phyloP scores from a whole-genome alignment of 1,284 basidiomycete species.

The Ceratobasidium sp. region DNA sequence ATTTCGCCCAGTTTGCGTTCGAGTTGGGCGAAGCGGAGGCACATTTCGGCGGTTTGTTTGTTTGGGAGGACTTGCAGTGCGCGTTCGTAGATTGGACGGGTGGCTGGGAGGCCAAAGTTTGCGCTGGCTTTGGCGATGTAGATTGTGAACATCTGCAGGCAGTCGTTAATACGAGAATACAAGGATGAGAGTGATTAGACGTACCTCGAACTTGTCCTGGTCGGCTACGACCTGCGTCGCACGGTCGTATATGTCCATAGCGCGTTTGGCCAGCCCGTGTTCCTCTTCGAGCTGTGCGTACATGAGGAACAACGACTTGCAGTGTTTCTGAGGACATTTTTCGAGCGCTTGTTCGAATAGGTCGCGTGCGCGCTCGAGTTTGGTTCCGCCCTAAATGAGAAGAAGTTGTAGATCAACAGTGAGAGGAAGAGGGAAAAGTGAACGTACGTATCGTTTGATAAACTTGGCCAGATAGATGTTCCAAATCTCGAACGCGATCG shows the following conservation, averaged over 20 bases:
- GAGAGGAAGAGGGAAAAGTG: conserved; percentile 48
- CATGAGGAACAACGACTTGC: conserved; percentile 95
- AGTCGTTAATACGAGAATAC: not conserved
- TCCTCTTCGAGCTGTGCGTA: conserved; percentile 97
- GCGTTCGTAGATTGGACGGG: conserved; percentile 95
- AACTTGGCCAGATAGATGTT: conserved; percentile 99
- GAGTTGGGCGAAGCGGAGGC: conserved; percentile 92
- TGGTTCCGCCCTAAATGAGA: conserved; percentile 80
- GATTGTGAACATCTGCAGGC: conserved; percentile 89
- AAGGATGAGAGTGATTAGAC: conserved; percentile 50
- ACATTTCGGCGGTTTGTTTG: conserved; percentile 97
- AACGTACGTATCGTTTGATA: conserved; percentile 89
- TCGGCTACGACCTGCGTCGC: conserved; percentile 88
- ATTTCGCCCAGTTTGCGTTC: conserved; percentile 99
- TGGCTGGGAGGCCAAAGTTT: conserved; percentile 96
- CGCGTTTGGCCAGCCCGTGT: conserved; percentile 92
- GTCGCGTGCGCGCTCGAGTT: conserved; percentile 94
- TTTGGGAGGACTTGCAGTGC: conserved; percentile 96
- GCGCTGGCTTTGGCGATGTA: conserved; percentile 98
- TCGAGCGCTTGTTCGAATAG: conserved; percentile 98
- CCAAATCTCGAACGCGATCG: conserved; percentile 98
- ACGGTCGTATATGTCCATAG: conserved; percentile 96
- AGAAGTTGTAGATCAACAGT: conserved; percentile 37
- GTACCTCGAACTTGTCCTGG: conserved; percentile 93
- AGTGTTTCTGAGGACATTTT: conserved; percentile 94